Evolutionary conservation across 2,329 filamentous ascomycete genomes (phyloP).

Genomic region (Cytospora piceae): DNA sequence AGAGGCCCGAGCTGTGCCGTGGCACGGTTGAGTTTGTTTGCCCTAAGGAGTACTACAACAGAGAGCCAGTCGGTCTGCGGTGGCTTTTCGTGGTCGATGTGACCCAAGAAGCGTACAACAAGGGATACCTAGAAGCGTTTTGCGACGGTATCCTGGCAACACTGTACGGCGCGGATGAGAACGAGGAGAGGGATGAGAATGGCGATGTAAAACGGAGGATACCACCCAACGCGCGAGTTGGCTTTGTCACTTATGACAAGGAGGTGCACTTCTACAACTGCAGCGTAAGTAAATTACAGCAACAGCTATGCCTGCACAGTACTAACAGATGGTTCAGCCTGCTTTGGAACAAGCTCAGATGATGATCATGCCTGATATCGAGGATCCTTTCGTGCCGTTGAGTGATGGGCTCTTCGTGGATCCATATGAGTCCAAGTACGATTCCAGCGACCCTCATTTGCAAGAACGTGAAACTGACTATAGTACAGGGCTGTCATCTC

Average conservation of each 20-base stretch:
- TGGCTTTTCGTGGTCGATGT: conserved; percentile 95
- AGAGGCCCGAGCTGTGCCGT: conserved; percentile 84
- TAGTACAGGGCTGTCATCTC: conserved; percentile 70
- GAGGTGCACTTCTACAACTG: conserved; percentile 99
- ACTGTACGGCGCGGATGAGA: conserved; percentile 72
- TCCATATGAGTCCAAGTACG: conserved; percentile 80
- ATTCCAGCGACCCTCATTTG: conserved; percentile 8
- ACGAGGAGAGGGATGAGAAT: conserved; percentile 53
- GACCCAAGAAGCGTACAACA: conserved; percentile 87
- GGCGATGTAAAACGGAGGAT: conserved; percentile 62
- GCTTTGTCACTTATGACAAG: conserved; percentile 94
- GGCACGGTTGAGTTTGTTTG: conserved; percentile 97
- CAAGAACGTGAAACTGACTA: conserved; percentile 35
- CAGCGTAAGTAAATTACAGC: conserved; percentile 59
- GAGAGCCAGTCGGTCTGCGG: conserved; percentile 83
- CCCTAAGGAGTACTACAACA: conserved; percentile 98
- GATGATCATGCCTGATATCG: conserved; percentile 97
- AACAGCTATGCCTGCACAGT: not conserved
- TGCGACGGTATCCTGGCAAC: conserved; percentile 86
- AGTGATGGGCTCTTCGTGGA: conserved; percentile 94
- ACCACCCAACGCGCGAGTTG: conserved; percentile 82
- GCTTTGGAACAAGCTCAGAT: conserved; percentile 88
- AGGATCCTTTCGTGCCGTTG: conserved; percentile 93
- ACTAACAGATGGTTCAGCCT: conserved; percentile 50
- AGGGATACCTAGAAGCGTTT: conserved; percentile 86